Percentiles rank a stretch among this genome's conserved stretches.
Evolutionary conservation across 257 asterid genomes (phyloP).

Genomic region (Jaltomata sinuosa): DNA sequence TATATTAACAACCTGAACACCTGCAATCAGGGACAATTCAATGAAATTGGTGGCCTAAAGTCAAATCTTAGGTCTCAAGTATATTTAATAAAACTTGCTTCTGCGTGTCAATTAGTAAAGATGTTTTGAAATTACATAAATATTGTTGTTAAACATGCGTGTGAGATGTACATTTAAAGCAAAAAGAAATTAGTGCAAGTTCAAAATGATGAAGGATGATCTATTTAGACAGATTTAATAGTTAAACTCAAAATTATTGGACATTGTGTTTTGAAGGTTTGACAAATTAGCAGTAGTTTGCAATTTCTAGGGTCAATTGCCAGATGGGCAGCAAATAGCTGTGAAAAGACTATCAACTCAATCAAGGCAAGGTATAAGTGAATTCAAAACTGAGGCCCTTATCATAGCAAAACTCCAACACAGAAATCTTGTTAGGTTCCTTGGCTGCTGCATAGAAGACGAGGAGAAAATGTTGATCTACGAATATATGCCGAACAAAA

Average conservation of each 20-base stretch:
- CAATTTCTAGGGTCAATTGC: conserved; percentile 11
- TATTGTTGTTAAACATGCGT: too few relatives aligned
- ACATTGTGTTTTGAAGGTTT: neutral
- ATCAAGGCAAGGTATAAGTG: conserved; percentile 20
- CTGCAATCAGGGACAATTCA: neutral
- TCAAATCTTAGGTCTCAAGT: too few relatives aligned
- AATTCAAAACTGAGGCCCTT: conserved; percentile 25
- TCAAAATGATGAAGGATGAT: too few relatives aligned
- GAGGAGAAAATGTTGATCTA: conserved; percentile 26
- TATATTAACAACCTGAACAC: neutral
- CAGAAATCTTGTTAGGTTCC: conserved; percentile 24
- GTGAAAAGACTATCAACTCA: conserved; percentile 17
- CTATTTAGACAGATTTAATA: too few relatives aligned
- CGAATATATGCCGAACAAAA: conserved; percentile 26
- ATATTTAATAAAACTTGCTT: too few relatives aligned
- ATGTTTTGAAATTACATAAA: too few relatives aligned
- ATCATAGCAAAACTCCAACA: conserved; percentile 25
- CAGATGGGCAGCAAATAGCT: conserved; percentile 15
- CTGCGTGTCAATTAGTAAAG: too few relatives aligned
- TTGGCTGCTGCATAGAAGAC: conserved; percentile 18
- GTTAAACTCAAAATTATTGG: too few relatives aligned
- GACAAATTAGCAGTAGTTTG: neutral
- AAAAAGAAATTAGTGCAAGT: too few relatives aligned
- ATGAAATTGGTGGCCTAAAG: too few relatives aligned
- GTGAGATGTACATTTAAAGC: too few relatives aligned